Evolutionary conservation across 768 basidiomycete genomes (phyloP).

Genomic region (Mycena pura): DNA sequence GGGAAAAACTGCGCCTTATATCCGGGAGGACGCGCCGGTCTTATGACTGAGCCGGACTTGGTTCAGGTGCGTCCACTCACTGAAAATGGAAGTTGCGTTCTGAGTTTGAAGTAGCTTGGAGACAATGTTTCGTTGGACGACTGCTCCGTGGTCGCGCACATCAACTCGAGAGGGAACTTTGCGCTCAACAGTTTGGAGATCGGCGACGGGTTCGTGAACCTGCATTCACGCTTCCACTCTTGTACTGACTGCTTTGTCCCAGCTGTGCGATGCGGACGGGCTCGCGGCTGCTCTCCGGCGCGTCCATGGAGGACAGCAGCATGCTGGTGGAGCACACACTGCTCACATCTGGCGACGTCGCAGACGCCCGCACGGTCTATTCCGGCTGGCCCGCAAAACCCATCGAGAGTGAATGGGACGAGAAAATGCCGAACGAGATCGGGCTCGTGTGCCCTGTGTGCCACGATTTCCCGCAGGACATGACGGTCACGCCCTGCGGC

Average conservation of each 20-base stretch:
- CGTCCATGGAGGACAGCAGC: slow-evolving; percentile 55
- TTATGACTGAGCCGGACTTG: slow-evolving; percentile 58
- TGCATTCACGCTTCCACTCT: neutral
- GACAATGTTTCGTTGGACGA: slow-evolving; percentile 51
- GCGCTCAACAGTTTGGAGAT: slow-evolving; percentile 49
- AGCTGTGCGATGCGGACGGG: slow-evolving; percentile 52
- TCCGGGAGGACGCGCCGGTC: slow-evolving; percentile 47
- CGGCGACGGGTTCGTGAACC: slow-evolving; percentile 39
- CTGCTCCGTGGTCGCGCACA: slow-evolving; percentile 54
- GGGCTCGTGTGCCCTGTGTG: slow-evolving; percentile 38
- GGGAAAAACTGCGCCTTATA: slow-evolving; percentile 49
- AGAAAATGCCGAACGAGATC: slow-evolving; percentile 4
- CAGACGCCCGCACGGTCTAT: slow-evolving; percentile 47
- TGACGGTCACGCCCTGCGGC: slow-evolving; percentile 37
- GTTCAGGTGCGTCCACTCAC: slow-evolving; percentile 38
- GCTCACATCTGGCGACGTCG: slow-evolving; percentile 52
- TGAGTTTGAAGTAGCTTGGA: slow-evolving; percentile 40
- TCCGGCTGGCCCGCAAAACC: slow-evolving; percentile 51
- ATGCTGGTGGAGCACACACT: slow-evolving; percentile 56
- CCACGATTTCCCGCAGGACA: slow-evolving; percentile 35
- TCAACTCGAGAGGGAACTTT: slow-evolving; percentile 54
- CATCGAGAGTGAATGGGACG: slow-evolving; percentile 28
- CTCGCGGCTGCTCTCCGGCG: slow-evolving; percentile 53
- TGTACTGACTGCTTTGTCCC: neutral
- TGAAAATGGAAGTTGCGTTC: neutral